A percentile compares a stretch with the other conserved stretches of the same genome.
Conservation (phyloP, 2,329 filamentous ascomycete genomes). For the Podosphaera leucotricha region DNA sequence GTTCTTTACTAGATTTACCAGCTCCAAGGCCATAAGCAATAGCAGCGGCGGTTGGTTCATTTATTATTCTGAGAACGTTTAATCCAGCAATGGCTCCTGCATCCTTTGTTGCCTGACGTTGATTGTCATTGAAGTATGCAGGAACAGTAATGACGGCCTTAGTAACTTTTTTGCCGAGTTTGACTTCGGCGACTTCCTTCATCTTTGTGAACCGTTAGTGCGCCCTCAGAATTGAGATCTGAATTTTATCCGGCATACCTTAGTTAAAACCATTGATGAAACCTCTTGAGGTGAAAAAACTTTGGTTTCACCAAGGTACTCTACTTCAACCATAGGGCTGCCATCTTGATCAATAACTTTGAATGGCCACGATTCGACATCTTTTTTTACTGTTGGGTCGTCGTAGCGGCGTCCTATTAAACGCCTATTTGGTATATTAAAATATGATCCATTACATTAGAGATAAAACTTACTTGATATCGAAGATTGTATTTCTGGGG, state of each 20-base stretch:
- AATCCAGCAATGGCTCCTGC: slow-evolving; percentile 92
- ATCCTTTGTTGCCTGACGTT: slow-evolving; percentile 98
- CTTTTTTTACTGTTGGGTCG: slow-evolving; percentile 90
- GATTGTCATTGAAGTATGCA: slow-evolving; percentile 99
- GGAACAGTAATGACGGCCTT: slow-evolving; percentile 98
- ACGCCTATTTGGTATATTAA: slow-evolving; percentile 37
- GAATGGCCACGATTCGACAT: slow-evolving; percentile 98
- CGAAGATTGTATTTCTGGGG: slow-evolving; percentile 93
- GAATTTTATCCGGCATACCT: slow-evolving; percentile 33
- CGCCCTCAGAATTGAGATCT: neutral
- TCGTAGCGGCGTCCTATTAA: slow-evolving; percentile 91
- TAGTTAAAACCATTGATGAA: slow-evolving; percentile 93
- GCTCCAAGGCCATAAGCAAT: slow-evolving; percentile 95
- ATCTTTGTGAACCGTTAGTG: slow-evolving; percentile 33
- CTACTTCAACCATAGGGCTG: slow-evolving; percentile 78
- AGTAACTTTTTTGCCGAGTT: slow-evolving; percentile 96
- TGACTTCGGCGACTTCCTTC: slow-evolving; percentile 97
- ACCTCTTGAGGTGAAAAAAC: slow-evolving; percentile 96
- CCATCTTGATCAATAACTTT: slow-evolving; percentile 81
- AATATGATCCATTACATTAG: neutral
- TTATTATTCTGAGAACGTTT: slow-evolving; percentile 99
- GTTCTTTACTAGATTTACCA: slow-evolving; percentile 91
- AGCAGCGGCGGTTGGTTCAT: slow-evolving; percentile 94
- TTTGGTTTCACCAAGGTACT: slow-evolving; percentile 90
- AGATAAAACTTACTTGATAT: slow-evolving; percentile 60